Evolutionary conservation across 1,139 yeast genomes (phyloP), one percentile per base, ranked within the genome.

Genomic region (Sugiyamaella grinbergsii): DNA sequence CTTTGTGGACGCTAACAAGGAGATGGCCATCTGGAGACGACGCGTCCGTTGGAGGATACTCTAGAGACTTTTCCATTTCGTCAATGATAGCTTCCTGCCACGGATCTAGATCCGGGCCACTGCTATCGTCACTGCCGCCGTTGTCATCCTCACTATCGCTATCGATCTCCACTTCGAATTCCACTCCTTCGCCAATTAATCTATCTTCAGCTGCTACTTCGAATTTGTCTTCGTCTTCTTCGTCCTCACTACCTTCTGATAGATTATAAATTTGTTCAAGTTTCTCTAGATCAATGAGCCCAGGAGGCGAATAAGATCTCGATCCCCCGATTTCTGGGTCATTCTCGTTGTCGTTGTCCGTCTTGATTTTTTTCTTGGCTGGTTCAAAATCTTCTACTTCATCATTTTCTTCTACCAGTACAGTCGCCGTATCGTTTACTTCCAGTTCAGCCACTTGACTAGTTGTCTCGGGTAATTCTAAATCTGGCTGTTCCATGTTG

Each of bases 1-100:
- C 76, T 42, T 72, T 73, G 1, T 76, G 65, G n/a, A 64, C 57
- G 5, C 45, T 42, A 26, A 64, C 58, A 10, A 56, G 55, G 11
- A 15, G 42, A 10, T 22, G 11, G 2, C 49, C 54, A 8, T 26
- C 22, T 2, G 41, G 33, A 13, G 40, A 40, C 20, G 32, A 16
- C 34, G 46, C 44, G 24, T n/a, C n/a, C n/a, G 31, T 28, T 37
- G 36, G 56, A 20, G 51, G 49, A 10, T 58, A 50, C 23, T 62
- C 61, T 16, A 60, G 46, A 20, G 58, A 46, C 6, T 57, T 56
- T 47, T 63, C 63, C 59, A 64, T 55, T 26, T 52, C 62, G 18
- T 57, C 58, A 16, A 66, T 42, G 13, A 67, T 52, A 4, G 54
- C 58, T 19, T 58, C 58, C 28, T 59, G 62, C 51, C 58, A 53